phyloP scores from a whole-genome alignment of 2,329 filamentous ascomycete genomes.

The Pseudonectria buxi region DNA sequence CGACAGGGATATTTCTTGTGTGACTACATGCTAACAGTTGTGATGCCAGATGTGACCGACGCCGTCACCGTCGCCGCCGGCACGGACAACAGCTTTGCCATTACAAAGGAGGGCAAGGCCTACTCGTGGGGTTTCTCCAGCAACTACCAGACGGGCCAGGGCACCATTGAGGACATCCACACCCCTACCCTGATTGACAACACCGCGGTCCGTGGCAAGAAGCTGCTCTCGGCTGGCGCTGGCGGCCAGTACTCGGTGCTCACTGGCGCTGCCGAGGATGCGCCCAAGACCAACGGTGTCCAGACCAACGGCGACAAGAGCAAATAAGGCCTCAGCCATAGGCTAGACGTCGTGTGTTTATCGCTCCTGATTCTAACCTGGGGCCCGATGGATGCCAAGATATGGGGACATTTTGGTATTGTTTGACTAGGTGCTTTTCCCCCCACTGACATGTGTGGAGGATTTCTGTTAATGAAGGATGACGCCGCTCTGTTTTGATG shows the following conservation, averaged over 20 bases:
- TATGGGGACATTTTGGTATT: too few relatives aligned
- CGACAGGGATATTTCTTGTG: too few relatives aligned
- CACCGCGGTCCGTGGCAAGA: slow-evolving; percentile 68
- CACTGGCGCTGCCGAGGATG: slow-evolving; percentile 35
- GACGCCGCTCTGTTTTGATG: neutral
- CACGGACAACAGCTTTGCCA: slow-evolving; percentile 67
- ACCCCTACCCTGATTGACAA: slow-evolving; percentile 78
- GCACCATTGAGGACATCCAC: slow-evolving; percentile 71
- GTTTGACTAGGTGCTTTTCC: too few relatives aligned
- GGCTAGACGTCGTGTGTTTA: too few relatives aligned
- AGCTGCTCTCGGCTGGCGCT: slow-evolving; percentile 72
- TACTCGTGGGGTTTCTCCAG: slow-evolving; percentile 77
- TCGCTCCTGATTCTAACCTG: too few relatives aligned
- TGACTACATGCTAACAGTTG: neutral
- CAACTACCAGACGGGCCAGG: slow-evolving; percentile 74
- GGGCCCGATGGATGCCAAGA: too few relatives aligned
- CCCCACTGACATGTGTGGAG: neutral
- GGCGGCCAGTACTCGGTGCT: slow-evolving; percentile 77
- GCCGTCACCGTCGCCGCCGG: slow-evolving; percentile 53
- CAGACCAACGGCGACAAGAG: slow-evolving; percentile 15
- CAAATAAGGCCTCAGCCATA: slow-evolving; percentile 15
- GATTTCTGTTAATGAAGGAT: neutral
- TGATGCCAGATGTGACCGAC: slow-evolving; percentile 39
- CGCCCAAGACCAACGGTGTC: slow-evolving; percentile 25
- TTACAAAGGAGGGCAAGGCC: slow-evolving; percentile 63